Conservation (phyloP, 257 asterid genomes). For the Scutellaria baicalensis region DNA sequence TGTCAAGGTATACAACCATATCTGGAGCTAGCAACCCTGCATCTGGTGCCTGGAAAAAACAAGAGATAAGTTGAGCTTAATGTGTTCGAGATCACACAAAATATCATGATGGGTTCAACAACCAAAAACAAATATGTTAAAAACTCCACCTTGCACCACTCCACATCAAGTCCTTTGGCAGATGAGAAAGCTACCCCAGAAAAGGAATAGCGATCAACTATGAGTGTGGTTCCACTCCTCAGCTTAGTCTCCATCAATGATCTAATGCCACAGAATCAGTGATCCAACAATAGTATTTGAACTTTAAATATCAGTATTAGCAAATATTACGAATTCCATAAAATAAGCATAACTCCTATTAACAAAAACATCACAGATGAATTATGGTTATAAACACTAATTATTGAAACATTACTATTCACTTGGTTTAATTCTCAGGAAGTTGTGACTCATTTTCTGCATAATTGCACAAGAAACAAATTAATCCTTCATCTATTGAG, state of each 20-base stretch:
- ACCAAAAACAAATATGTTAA: neutral
- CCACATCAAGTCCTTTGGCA: slow-evolving; percentile 82
- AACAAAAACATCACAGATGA: neutral
- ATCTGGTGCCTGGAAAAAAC: slow-evolving; percentile 70
- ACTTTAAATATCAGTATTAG: neutral
- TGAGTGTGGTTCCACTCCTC: slow-evolving; percentile 70
- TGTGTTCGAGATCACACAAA: neutral
- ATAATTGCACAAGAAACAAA: neutral
- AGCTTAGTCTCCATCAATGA: slow-evolving; percentile 77
- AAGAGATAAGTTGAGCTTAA: neutral
- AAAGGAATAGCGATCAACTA: slow-evolving; percentile 80
- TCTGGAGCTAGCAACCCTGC: slow-evolving; percentile 89
- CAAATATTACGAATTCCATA: neutral
- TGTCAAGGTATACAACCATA: slow-evolving; percentile 82
- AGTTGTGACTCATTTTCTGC: neutral
- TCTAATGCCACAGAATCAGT: slow-evolving; percentile 29
- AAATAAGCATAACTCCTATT: neutral
- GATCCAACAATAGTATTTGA: neutral
- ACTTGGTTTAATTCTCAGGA: neutral
- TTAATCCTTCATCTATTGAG: neutral
- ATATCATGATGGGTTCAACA: neutral
- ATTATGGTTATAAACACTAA: neutral
- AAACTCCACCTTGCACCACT: slow-evolving; percentile 61
- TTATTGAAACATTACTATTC: neutral
- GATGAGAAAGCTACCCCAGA: slow-evolving; percentile 95